Evolutionary conservation across 2,329 filamentous ascomycete species (phyloP).

Genomic region (Sarocladium oryzae): DNA sequence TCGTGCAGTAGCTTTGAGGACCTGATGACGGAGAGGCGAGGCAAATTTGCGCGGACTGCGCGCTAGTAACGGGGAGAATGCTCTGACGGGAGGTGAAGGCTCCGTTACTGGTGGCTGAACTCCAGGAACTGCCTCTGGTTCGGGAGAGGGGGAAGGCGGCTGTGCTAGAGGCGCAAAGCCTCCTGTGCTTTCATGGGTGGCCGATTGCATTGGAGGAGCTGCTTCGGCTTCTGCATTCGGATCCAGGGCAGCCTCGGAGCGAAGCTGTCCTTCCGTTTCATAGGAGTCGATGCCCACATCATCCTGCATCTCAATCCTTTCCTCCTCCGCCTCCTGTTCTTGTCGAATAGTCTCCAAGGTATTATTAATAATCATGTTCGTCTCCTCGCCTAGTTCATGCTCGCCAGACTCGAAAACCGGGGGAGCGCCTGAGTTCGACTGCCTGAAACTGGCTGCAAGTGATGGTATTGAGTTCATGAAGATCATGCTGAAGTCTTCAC

Average conservation of each 20-base stretch:
- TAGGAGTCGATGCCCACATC: background rate
- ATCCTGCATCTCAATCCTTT: conserved; percentile 5
- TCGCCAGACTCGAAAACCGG: conserved; percentile 13
- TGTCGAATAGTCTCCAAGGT: conserved; percentile 45
- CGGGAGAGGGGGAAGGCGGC: background rate
- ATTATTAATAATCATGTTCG: conserved; percentile 49
- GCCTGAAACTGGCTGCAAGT: conserved; percentile 35
- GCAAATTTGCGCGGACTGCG: conserved; percentile 29
- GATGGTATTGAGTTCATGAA: conserved; percentile 49
- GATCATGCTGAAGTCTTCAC: conserved; percentile 55
- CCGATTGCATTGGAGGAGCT: background rate
- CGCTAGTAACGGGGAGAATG: conserved; percentile 16
- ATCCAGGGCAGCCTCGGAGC: background rate
- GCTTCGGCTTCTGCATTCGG: background rate
- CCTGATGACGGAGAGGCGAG: conserved; percentile 26
- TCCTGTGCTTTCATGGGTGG: background rate
- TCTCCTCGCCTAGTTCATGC: conserved; percentile 43
- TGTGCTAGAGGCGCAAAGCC: background rate
- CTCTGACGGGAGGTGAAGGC: background rate
- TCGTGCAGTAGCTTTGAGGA: conserved; percentile 17
- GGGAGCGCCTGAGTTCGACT: conserved; percentile 14
- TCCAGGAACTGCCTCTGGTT: conserved; percentile 5
- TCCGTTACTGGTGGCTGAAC: background rate
- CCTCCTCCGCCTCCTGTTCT: conserved; percentile 12
- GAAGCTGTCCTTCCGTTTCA: background rate